Evolutionary conservation across 345 rosid species (phyloP).

Genomic region (Rhodomyrtus tomentosa): DNA sequence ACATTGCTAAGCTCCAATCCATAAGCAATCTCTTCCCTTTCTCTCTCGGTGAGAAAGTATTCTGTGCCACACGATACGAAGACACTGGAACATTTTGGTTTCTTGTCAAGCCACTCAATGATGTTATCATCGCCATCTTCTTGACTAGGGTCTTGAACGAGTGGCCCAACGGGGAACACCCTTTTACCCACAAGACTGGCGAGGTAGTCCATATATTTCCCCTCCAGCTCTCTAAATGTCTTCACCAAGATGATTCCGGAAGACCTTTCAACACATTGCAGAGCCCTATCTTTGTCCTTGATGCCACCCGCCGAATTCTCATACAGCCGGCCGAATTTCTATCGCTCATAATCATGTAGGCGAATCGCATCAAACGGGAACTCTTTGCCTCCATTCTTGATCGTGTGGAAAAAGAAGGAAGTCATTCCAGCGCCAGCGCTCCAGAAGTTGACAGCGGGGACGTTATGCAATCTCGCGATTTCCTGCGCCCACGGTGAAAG

Average conservation of each 20-base stretch:
- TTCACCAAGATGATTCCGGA: constrained; percentile 9
- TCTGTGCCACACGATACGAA: constrained; percentile 30
- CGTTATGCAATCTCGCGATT: constrained; percentile 3
- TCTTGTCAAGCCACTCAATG: constrained; percentile 19
- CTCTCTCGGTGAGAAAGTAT: constrained; percentile 14
- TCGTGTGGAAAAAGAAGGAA: background rate
- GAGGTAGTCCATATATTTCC: constrained; percentile 18
- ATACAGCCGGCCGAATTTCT: background rate
- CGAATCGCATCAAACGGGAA: constrained; percentile 6
- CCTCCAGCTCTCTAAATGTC: constrained; percentile 19
- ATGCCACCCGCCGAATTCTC: background rate
- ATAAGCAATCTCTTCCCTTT: constrained; percentile 21
- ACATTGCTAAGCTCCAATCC: constrained; percentile 18
- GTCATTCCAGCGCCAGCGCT: background rate
- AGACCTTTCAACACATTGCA: constrained; percentile 1
- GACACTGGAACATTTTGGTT: constrained; percentile 4
- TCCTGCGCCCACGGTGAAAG: constrained; percentile 26
- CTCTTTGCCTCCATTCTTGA: background rate
- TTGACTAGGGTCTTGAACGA: constrained; percentile 2
- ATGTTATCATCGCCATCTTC: constrained; percentile 1
- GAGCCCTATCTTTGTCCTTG: background rate
- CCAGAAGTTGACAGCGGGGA: constrained; percentile 16
- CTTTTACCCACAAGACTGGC: constrained; percentile 8
- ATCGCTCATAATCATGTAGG: background rate
- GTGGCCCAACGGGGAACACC: constrained; percentile 20